Conservation (phyloP, 805 yeast species). For the Metschnikowia lunata region DNA sequence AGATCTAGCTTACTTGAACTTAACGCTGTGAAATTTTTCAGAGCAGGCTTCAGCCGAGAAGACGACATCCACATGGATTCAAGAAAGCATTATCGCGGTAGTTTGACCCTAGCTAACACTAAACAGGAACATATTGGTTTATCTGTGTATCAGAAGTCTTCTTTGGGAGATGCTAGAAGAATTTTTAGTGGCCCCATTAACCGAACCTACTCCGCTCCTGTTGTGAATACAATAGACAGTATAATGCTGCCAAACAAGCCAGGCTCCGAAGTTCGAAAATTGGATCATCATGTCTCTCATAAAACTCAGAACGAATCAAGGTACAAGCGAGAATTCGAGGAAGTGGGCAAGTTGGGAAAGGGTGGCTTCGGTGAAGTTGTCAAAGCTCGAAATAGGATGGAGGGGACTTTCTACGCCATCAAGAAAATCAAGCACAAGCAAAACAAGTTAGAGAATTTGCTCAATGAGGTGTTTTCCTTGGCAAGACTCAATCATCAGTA, state of each 20-base stretch:
- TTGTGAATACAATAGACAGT: neutral
- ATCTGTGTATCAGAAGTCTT: constrained; percentile 10
- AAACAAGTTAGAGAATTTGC: constrained; percentile 70
- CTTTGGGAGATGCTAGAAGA: constrained; percentile 13
- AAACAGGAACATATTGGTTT: constrained; percentile 11
- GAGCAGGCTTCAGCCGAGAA: constrained; percentile 48
- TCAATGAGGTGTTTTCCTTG: constrained; percentile 87
- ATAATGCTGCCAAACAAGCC: neutral
- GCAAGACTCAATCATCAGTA: constrained; percentile 93
- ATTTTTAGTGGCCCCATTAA: neutral
- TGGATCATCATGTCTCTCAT: neutral
- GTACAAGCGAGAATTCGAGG: constrained; percentile 92
- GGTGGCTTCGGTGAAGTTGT: constrained; percentile 99
- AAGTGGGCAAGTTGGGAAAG: constrained; percentile 81
- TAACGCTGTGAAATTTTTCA: constrained; percentile 73
- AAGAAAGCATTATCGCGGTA: neutral
- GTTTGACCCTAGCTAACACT: neutral
- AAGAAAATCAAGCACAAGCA: constrained; percentile 84
- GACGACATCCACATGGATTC: neutral
- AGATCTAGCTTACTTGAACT: constrained; percentile 83
- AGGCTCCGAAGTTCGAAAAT: neutral
- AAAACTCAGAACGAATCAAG: constrained; percentile 31
- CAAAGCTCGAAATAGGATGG: constrained; percentile 89
- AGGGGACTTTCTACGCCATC: constrained; percentile 92
- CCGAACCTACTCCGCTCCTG: neutral